These are phyloP conservation scores for Galium porrigens DNA, from an alignment of 305 asterid genomes.

Conservation along the genomic window DNA sequence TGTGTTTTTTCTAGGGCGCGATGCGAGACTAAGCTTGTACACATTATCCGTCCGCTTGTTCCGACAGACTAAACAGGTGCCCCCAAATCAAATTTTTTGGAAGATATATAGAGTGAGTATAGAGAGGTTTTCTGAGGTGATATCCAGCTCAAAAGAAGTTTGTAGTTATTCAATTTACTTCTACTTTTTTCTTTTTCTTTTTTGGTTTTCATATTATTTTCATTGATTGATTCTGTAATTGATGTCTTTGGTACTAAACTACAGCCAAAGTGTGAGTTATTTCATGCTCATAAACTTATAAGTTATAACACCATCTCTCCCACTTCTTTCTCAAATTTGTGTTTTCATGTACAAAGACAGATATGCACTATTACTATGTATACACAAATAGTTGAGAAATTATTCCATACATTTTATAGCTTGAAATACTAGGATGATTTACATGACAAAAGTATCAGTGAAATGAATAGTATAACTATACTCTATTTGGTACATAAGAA, in stretches of 20 bases:
- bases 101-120: constrained; percentile 18
- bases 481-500: too few relatives aligned
- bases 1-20: constrained; percentile 13
- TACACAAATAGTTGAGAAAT: too few relatives aligned
- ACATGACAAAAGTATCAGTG: too few relatives aligned
- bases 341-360: too few relatives aligned
- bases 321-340: too few relatives aligned
- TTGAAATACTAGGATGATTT: too few relatives aligned
- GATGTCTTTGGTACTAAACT: constrained; percentile 14
- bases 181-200: constrained; percentile 13
- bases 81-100: constrained; percentile 13
- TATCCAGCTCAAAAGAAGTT: constrained; percentile 13
- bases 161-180: constrained; percentile 36
- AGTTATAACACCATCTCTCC: too few relatives aligned
- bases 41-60: constrained; percentile 16
- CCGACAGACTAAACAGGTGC: constrained; percentile 12
- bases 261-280: constrained; percentile 17
- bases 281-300: constrained; percentile 4
- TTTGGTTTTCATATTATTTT: constrained; percentile 18
- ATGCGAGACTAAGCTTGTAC: constrained; percentile 17
- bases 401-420: too few relatives aligned
- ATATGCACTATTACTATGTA: too few relatives aligned
- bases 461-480: too few relatives aligned
- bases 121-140: constrained; percentile 16
- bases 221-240: constrained; percentile 33